These are phyloP conservation scores for Myriosclerotinia scirpicola DNA, from an alignment of 2,329 filamentous ascomycete genomes.

Conservation along the genomic window DNA sequence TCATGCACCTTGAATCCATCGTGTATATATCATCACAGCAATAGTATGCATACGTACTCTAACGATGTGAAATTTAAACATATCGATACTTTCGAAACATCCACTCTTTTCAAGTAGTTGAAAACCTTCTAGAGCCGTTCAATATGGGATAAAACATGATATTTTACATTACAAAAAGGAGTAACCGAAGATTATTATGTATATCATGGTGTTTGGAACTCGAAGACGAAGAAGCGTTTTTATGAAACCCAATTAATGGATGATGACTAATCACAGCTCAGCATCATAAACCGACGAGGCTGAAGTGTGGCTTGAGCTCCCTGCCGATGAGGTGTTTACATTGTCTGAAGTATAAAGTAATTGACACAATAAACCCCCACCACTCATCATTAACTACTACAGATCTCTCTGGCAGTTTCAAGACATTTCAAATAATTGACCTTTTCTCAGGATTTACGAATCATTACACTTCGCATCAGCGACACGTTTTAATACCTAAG, in stretches of 20 bases:
- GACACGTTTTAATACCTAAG: constrained; percentile 7
- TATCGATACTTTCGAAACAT: too few species aligned
- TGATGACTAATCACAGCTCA: constrained; percentile 13
- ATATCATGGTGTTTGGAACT: too few species aligned
- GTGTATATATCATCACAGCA: too few species aligned
- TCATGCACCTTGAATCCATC: too few species aligned
- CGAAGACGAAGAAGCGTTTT: too few species aligned
- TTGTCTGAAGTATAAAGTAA: constrained; percentile 7
- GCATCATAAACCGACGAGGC: constrained; percentile 3
- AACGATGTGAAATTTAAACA: too few species aligned
- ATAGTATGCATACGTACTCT: too few species aligned
- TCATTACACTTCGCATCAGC: not conserved
- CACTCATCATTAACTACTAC: not conserved
- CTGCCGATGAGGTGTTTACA: constrained; percentile 20
- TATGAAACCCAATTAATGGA: not conserved
- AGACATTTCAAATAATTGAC: not conserved
- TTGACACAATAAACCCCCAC: constrained; percentile 8
- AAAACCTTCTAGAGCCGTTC: too few species aligned
- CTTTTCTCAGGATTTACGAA: not conserved
- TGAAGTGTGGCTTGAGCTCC: constrained; percentile 20
- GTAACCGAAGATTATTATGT: too few species aligned
- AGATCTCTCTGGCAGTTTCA: not conserved
- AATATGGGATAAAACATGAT: too few species aligned
- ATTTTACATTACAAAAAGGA: too few species aligned
- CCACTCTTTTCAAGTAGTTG: too few species aligned